A percentile compares a stretch with the other conserved stretches of the same genome.
phyloP scores from a whole-genome alignment of 805 yeast species.

The Jamesozyma spencerorum region DNA sequence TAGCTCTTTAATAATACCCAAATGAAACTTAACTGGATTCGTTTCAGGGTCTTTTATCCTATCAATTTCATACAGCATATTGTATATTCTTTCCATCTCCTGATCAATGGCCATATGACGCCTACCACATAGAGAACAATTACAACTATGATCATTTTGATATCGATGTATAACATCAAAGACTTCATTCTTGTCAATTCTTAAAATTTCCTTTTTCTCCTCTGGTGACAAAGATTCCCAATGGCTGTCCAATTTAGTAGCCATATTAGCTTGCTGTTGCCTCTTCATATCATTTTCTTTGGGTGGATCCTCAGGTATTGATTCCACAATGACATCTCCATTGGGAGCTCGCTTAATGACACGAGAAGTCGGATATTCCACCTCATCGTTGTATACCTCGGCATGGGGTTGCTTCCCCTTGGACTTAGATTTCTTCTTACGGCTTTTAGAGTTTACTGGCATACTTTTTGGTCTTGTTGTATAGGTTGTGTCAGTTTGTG shows the following conservation, averaged over 20 bases:
- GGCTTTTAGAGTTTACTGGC: constrained; percentile 23
- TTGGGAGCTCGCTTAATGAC: constrained; percentile 61
- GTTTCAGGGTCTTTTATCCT: constrained; percentile 29
- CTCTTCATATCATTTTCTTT: constrained; percentile 9
- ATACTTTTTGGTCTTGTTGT: constrained; percentile 5
- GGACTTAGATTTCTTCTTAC: constrained; percentile 23
- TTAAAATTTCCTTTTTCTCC: constrained; percentile 51
- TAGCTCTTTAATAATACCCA: constrained; percentile 27
- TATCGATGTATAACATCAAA: constrained; percentile 54
- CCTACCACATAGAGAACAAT: constrained; percentile 71
- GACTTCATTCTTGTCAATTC: constrained; percentile 61
- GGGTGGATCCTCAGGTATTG: constrained; percentile 19
- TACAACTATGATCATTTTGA: constrained; percentile 44
- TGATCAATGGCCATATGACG: constrained; percentile 62
- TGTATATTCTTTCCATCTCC: constrained; percentile 67
- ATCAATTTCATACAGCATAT: constrained; percentile 51
- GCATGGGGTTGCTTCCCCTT: constrained; percentile 29
- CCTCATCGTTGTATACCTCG: constrained; percentile 44
- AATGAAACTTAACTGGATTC: constrained; percentile 27
- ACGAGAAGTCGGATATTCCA: constrained; percentile 64
- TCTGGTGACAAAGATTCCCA: constrained; percentile 62
- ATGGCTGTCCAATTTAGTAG: constrained; percentile 28
- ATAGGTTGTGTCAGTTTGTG: too few species aligned
- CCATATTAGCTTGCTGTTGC: constrained; percentile 13
- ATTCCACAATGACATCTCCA: constrained; percentile 69